Base-by-base conservation (phyloP, 805 yeast species). In the Candida sphagnicola region DNA sequence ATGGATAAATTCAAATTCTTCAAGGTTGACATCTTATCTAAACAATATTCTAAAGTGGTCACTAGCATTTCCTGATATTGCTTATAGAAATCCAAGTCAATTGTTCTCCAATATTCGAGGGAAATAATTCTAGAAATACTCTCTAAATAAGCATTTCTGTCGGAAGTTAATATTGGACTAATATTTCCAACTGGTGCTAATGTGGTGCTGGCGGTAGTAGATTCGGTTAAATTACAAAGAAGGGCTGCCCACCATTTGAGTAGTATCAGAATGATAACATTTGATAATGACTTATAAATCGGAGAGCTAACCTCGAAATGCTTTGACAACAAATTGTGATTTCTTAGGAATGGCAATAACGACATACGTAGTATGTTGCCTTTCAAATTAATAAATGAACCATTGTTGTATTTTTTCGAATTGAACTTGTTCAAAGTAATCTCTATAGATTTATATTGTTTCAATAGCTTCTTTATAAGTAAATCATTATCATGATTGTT, bases 241-340 rank as follows among this genome's bases (percentile, higher is more conserved):
- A 77, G 51, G n/a, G 70, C 59, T n/a, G 58, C 48, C 82, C 82
- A 77, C 82, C 82, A 78, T 47, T 62, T 65, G 8, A 70, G 46
- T 13, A 76, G 45, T 8, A 65, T 52, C 13, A 66, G 49, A 4
- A 58, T 40, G 5, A 58, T 47, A 3, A 68, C 57, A 46, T 62
- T 60, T 11, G 51, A 52, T 37, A 68, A 52, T 43, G 68, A 59
- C 38, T 44, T 48, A 46, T 59, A 62, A 16, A 67, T 54, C 38
- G 52, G 51, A 8, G 56, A 43, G 30, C 43, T 38, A 10, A 25
- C 31, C 10, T 49, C 38, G 24, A 61, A 54, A 19, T 45, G 39
- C 6, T 49, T 44, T 28, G 53, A 53, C 15, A 62, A 42, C 26
- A 45, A 45, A 17, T 47, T 53, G 33, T 47, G 33, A 5, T 50